Conservation (phyloP, 805 yeast genomes). For the Scheffersomyces spartinae region DNA sequence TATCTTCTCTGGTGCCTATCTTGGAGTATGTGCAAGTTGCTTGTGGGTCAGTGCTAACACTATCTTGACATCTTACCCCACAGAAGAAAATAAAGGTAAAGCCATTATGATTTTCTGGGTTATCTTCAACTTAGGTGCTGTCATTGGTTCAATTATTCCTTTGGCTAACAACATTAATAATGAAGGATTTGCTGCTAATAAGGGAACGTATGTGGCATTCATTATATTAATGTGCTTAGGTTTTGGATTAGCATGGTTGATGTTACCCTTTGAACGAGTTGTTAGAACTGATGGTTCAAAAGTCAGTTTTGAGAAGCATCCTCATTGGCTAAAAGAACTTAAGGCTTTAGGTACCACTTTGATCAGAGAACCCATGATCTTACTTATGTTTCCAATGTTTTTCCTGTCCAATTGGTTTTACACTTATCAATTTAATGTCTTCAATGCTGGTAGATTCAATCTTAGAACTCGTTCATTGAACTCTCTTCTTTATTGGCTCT, state of each 20-base stretch:
- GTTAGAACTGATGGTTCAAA: conserved; percentile 37
- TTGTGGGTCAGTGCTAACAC: conserved; percentile 53
- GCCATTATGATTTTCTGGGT: conserved; percentile 49
- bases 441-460: conserved; percentile 44
- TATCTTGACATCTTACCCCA: conserved; percentile 45
- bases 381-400: conserved; percentile 48
- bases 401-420: conserved; percentile 57
- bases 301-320: conserved; percentile 34
- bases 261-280: conserved; percentile 41
- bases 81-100: conserved; percentile 40
- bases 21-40: conserved; percentile 43
- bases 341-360: conserved; percentile 26
- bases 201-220: conserved; percentile 45
- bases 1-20: conserved; percentile 44
- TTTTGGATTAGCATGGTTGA: conserved; percentile 26
- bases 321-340: conserved; percentile 35
- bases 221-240: conserved; percentile 41
- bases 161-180: conserved; percentile 38
- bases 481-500: conserved; percentile 47
- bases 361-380: conserved; percentile 30
- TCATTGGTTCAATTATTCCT: conserved; percentile 48
- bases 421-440: conserved; percentile 51
- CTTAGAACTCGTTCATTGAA: conserved; percentile 52
- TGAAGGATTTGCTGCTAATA: conserved; percentile 21
- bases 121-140: conserved; percentile 51